phyloP scores from a whole-genome alignment of 805 yeast genomes.

The Schizosaccharomyces cryophilus region DNA sequence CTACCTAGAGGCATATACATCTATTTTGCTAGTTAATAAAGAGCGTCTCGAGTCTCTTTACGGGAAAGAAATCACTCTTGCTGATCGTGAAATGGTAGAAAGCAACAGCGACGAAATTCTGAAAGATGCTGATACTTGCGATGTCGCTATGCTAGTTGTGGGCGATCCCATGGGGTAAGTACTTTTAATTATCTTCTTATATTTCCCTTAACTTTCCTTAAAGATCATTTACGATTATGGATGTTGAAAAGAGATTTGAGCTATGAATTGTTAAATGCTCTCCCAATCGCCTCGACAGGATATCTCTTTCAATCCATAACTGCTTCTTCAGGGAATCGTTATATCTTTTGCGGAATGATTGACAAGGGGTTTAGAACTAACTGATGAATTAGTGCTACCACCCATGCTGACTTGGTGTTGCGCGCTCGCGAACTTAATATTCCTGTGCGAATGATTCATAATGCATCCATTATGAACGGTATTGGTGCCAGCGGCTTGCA shows the following conservation, averaged over 20 bases:
- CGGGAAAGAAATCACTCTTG: constrained; percentile 62
- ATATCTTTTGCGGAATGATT: too few species aligned
- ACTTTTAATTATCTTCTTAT: not conserved
- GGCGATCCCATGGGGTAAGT: constrained; percentile 75
- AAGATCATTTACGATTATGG: too few species aligned
- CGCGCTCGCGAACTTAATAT: constrained; percentile 73
- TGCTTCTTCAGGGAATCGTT: too few species aligned
- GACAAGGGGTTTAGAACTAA: too few species aligned
- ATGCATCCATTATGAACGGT: constrained; percentile 94
- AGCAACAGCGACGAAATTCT: constrained; percentile 65
- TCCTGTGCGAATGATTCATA: constrained; percentile 61
- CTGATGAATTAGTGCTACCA: constrained; percentile 36
- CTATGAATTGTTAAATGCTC: not conserved
- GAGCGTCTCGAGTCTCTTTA: constrained; percentile 41
- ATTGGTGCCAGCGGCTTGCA: constrained; percentile 96
- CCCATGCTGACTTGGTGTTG: constrained; percentile 81
- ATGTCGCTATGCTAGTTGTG: constrained; percentile 81
- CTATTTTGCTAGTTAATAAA: constrained; percentile 82
- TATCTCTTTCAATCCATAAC: too few species aligned
- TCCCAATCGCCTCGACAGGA: too few species aligned
- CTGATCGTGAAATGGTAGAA: constrained; percentile 89
- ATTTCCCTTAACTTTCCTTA: not conserved
- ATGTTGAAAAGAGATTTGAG: not conserved
- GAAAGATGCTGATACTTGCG: constrained; percentile 50
- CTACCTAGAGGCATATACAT: constrained; percentile 87